Conservation (phyloP, 2,329 filamentous ascomycete genomes). For the Bimuria novae-zelandiae region DNA sequence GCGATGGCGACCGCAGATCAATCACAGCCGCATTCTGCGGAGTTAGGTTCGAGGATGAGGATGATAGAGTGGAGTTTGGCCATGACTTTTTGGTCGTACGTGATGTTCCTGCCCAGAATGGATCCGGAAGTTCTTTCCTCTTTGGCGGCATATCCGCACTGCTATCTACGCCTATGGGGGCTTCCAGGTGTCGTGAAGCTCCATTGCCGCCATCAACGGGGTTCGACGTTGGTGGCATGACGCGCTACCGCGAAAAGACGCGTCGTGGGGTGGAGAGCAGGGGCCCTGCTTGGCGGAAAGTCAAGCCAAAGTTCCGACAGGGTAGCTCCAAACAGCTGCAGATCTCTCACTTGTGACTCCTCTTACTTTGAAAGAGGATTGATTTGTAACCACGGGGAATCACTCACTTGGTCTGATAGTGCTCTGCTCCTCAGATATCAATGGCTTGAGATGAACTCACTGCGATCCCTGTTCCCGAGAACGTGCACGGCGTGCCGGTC, state of each 20-base stretch:
- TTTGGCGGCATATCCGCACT: neutral
- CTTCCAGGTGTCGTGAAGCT: no score
- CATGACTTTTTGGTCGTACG: no score
- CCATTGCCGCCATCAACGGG: no score
- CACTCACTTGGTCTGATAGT: no score
- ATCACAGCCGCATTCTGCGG: neutral
- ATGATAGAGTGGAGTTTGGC: neutral
- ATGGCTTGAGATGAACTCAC: slow-evolving; percentile 27
- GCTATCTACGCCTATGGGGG: neutral
- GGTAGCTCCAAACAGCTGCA: neutral
- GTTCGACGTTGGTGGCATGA: neutral
- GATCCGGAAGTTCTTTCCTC: neutral
- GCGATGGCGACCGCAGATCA: neutral
- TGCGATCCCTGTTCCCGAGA: slow-evolving; percentile 21
- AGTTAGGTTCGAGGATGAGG: neutral
- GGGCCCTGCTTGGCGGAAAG: slow-evolving; percentile 10
- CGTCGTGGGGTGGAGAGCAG: slow-evolving; percentile 10
- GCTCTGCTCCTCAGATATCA: neutral
- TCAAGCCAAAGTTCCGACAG: slow-evolving; percentile 15
- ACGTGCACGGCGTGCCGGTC: slow-evolving; percentile 18
- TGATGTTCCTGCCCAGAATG: neutral
- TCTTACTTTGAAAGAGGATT: neutral
- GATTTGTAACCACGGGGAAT: neutral
- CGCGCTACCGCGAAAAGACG: neutral
- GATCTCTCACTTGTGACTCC: neutral